Conservation (phyloP, 306 rosid species). For the Phaseolus lunatus region DNA sequence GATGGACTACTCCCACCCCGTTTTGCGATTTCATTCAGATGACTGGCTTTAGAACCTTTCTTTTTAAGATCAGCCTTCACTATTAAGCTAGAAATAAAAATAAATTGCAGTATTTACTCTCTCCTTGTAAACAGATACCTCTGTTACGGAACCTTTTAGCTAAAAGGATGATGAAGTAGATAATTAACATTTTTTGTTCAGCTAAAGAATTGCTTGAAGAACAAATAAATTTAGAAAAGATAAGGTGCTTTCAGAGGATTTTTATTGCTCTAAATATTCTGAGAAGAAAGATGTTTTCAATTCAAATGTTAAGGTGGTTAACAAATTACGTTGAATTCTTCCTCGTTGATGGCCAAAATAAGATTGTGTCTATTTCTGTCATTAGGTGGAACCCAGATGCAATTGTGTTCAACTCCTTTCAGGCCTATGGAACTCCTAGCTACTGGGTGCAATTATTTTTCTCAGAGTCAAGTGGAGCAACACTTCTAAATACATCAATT, state of each 20-base stretch:
- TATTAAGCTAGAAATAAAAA: neutral
- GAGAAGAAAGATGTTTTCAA: neutral
- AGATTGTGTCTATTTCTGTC: conserved; percentile 40
- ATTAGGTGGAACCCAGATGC: conserved; percentile 93
- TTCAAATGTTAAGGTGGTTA: conserved; percentile 17
- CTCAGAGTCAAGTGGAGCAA: conserved; percentile 81
- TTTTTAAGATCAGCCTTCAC: neutral
- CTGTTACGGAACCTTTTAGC: neutral
- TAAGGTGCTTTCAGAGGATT: neutral
- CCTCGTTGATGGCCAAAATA: conserved; percentile 28
- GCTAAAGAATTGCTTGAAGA: conserved; percentile 27
- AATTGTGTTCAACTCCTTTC: conserved; percentile 83
- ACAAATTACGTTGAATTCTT: conserved; percentile 5
- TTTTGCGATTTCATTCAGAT: neutral
- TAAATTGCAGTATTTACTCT: neutral
- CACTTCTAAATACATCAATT: conserved; percentile 66
- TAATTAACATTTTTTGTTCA: conserved; percentile 1
- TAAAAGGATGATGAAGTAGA: neutral
- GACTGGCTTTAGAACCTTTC: neutral
- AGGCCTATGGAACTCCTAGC: conserved; percentile 89
- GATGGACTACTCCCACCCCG: neutral
- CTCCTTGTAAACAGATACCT: neutral
- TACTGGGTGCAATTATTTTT: conserved; percentile 87
- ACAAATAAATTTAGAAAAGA: neutral
- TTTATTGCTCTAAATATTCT: neutral